Evolutionary conservation across 2,329 filamentous ascomycete species (phyloP), one percentile per base, ranked within the genome.

Genomic region (Fusarium cicatricum): DNA sequence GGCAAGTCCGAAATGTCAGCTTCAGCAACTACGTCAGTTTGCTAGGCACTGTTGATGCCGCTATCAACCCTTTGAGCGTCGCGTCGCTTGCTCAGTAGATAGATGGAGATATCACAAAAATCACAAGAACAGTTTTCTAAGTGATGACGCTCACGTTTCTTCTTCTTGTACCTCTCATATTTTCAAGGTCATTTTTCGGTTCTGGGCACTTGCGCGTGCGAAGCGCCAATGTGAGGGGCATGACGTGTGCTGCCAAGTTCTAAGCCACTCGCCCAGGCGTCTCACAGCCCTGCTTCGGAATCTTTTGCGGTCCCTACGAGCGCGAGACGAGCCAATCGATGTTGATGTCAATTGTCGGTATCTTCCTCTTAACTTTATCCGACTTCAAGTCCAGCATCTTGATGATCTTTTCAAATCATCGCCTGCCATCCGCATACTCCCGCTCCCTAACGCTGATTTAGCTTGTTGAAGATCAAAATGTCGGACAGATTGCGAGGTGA

Each of bases 231-330:
- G 41, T 64, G 66, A 69, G 63, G 61, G 65, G 61, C 66, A 69
- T 69, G 67, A 69, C 67, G 67, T 69, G 67, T 68, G 63, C 62
- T 48, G 67, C 67, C 67, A 69, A 69, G 67, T 62, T 55, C 67
- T 62, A 69, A 69, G 67, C 67, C 67, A 69, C 66, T 56, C 48
- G 66, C 66, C 66, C 64, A 69, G 66, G 56, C 65, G n/a, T 48
- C 34, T 51, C 56, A 47, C 44, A 68, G 65, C 64, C 66, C 66
- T 69, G 66, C 57, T 67, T 64, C 39, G 65, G 45, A 59, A 55
- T 51, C 48, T 53, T 52, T 54, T 66, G 60, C 60, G 60, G 60
- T 64, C 36, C 42, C 48, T n/a, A 54, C 51, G 54, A 46, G 47
- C 32, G 43, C 58, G 45, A 59, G 59, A 31, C 28, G 12, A 14